Percentiles rank a stretch among this genome's conserved stretches.
phyloP scores from a whole-genome alignment of 441 rosid species.

The Isatis lusitanica region DNA sequence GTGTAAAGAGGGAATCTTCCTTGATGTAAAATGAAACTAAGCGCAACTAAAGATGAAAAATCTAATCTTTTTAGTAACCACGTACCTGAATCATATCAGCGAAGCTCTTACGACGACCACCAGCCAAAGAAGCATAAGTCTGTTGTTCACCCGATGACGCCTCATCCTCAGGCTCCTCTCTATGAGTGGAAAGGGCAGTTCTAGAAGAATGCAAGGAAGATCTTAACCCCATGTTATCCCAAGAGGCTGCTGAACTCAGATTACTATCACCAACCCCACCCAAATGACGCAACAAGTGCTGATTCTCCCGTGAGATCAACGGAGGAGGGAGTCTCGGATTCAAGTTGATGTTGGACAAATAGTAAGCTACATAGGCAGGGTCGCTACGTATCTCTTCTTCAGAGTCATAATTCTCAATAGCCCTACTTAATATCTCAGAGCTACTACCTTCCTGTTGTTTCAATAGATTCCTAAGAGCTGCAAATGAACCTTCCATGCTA shows the following conservation, averaged over 20 bases:
- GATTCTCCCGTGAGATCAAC: constrained; percentile 61
- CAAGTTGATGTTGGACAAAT: constrained; percentile 59
- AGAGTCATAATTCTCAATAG: constrained; percentile 44
- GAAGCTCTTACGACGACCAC: constrained; percentile 77
- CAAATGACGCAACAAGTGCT: constrained; percentile 58
- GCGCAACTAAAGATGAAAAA: neutral
- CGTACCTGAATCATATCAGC: constrained; percentile 90
- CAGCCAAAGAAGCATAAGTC: constrained; percentile 41
- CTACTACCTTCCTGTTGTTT: constrained; percentile 57
- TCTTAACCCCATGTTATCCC: constrained; percentile 56
- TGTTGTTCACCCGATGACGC: constrained; percentile 45
- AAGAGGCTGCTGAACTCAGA: constrained; percentile 44
- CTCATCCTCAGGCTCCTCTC: constrained; percentile 86
- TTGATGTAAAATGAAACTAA: constrained; percentile 36
- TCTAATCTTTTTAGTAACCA: neutral
- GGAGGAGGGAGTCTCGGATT: constrained; percentile 77
- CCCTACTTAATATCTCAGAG: constrained; percentile 59
- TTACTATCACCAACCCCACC: constrained; percentile 58
- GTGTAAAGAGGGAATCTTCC: constrained; percentile 74
- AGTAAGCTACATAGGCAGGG: constrained; percentile 63
- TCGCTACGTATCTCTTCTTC: constrained; percentile 64
- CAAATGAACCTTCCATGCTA: constrained; percentile 91
- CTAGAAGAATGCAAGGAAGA: constrained; percentile 43
- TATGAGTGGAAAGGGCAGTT: constrained; percentile 65
- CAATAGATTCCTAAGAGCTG: constrained; percentile 71